These are phyloP conservation scores for Coemansia sp. DNA, from an alignment of 192 early-diverging fungal species.

Conservation along the genomic window DNA sequence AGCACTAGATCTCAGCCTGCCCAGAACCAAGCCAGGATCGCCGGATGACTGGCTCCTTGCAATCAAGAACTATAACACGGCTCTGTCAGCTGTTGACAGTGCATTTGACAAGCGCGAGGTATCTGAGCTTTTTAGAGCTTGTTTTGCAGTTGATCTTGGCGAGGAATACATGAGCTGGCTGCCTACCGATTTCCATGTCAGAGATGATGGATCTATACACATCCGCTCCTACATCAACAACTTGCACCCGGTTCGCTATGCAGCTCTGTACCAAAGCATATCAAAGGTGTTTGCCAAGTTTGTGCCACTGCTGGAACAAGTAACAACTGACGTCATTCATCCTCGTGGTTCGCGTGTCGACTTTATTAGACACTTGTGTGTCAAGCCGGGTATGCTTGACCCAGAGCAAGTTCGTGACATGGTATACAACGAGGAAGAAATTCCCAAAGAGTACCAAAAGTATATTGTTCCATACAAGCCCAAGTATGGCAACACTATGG, in stretches of 20 bases:
- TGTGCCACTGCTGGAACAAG: slow-evolving; percentile 63
- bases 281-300: slow-evolving; percentile 45
- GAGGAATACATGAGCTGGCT: slow-evolving; percentile 51
- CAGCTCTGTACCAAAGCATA: slow-evolving; percentile 53
- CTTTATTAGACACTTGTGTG: background rate
- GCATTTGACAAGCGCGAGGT: background rate
- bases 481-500: no score
- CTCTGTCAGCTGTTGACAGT: background rate
- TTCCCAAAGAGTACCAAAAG: slow-evolving; percentile 1
- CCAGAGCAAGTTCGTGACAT: background rate
- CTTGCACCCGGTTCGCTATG: slow-evolving; percentile 49
- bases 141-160: background rate
- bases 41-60: background rate
- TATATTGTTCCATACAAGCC: background rate
- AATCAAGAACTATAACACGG: background rate
- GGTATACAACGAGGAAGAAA: background rate
- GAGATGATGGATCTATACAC: slow-evolving; percentile 30
- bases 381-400: background rate
- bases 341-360: background rate
- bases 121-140: slow-evolving; percentile 2
- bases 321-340: slow-evolving; percentile 15
- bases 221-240: slow-evolving; percentile 71
- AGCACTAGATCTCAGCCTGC: background rate
- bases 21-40: background rate
- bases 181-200: slow-evolving; percentile 60